Percentiles rank a stretch among this genome's conserved stretches.
These are phyloP conservation scores for Mycena epipterygia DNA, from an alignment of 768 basidiomycete species.

Conservation along the genomic window DNA sequence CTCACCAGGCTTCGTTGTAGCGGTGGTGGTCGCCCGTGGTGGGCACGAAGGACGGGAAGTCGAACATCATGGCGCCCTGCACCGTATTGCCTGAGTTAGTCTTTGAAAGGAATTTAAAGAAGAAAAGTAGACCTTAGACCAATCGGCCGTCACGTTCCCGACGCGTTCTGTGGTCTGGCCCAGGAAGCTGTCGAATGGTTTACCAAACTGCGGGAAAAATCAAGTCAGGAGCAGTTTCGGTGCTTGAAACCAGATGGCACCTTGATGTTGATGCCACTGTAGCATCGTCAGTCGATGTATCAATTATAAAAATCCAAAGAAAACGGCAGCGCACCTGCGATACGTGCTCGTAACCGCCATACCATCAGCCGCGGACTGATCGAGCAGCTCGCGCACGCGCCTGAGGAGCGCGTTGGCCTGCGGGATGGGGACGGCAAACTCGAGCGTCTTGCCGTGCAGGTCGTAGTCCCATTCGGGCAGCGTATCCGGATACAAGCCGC, in stretches of 20 bases:
- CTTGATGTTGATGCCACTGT: constrained; percentile 53
- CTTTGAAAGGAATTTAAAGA: background rate
- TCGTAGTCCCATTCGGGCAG: constrained; percentile 53
- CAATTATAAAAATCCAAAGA: background rate
- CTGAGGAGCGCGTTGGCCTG: constrained; percentile 47
- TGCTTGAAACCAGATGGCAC: constrained; percentile 26
- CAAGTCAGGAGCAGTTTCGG: constrained; percentile 1
- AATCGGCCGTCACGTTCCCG: constrained; percentile 48
- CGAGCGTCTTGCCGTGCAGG: constrained; percentile 51
- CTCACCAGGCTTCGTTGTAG: constrained; percentile 49
- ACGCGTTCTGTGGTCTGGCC: constrained; percentile 51
- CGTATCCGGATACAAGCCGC: constrained; percentile 49
- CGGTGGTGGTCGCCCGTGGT: constrained; percentile 50
- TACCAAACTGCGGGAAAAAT: constrained; percentile 44
- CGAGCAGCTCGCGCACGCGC: constrained; percentile 50
- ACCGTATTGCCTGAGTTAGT: background rate
- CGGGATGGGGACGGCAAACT: constrained; percentile 50
- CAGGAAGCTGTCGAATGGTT: constrained; percentile 52
- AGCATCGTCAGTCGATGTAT: constrained; percentile 1
- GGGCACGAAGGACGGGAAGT: constrained; percentile 52
- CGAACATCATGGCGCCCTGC: constrained; percentile 55
- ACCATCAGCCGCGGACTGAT: constrained; percentile 48
- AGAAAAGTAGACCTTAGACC: constrained; percentile 47
- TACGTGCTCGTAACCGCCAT: constrained; percentile 54
- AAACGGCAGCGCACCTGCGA: constrained; percentile 42